Percentiles rank a stretch among this genome's conserved stretches.
Conservation (phyloP, 2,329 filamentous ascomycete species). For the Lecanosticta acicola region DNA sequence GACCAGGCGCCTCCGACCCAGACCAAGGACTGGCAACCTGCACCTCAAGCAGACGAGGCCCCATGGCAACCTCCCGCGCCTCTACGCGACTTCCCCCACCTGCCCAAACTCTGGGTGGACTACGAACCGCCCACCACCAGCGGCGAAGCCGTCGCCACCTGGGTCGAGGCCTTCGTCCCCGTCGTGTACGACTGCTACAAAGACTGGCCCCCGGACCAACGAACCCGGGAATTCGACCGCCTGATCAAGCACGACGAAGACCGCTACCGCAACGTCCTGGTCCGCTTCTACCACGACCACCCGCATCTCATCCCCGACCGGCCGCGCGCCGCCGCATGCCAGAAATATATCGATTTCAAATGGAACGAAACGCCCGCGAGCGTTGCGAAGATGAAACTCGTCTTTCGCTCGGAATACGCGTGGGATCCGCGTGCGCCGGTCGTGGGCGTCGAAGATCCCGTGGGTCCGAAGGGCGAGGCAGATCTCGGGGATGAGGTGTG, state of each 20-base stretch:
- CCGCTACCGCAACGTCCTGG: conserved; percentile 1
- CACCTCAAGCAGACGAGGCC: neutral
- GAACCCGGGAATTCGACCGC: conserved; percentile 3
- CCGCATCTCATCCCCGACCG: conserved; percentile 4
- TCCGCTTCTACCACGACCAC: conserved; percentile 3
- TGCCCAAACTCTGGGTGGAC: conserved; percentile 3
- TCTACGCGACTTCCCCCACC: neutral
- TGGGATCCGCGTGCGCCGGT: neutral
- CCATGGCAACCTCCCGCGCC: neutral
- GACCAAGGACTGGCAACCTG: neutral
- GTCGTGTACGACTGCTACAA: neutral
- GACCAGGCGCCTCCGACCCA: neutral
- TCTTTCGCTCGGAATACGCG: neutral
- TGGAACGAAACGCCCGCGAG: neutral
- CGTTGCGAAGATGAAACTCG: neutral
- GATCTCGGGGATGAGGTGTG: neutral
- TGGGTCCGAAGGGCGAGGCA: conserved; percentile 2
- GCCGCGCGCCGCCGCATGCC: neutral
- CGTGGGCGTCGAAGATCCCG: neutral
- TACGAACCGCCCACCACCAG: neutral
- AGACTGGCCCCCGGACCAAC: conserved; percentile 2
- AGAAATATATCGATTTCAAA: neutral
- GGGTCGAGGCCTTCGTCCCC: conserved; percentile 1
- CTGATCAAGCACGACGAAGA: conserved; percentile 4
- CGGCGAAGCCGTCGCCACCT: conserved; percentile 6